Percentiles rank a stretch among this genome's conserved stretches.
These are phyloP conservation scores for Bipolaris zeicola DNA, from an alignment of 2,329 filamentous ascomycete species.

Conservation along the genomic window DNA sequence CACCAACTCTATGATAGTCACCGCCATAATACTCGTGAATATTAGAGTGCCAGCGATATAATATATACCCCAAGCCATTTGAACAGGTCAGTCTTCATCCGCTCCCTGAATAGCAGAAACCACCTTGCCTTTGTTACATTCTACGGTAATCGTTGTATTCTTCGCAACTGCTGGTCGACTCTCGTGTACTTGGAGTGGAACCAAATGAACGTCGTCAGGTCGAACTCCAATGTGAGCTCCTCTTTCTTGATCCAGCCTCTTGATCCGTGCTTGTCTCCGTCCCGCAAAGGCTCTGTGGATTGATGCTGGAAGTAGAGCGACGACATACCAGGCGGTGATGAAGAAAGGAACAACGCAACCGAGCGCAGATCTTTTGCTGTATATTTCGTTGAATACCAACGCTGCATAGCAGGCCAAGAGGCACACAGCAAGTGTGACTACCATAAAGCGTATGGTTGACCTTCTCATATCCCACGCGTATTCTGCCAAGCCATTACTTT, in stretches of 20 bases:
- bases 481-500: neutral
- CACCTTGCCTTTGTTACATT: neutral
- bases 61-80: neutral
- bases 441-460: neutral
- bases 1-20: neutral
- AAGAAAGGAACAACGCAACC: neutral
- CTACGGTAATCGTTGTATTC: neutral
- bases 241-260: neutral
- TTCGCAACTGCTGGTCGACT: neutral
- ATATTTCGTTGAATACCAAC: neutral
- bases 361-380: neutral
- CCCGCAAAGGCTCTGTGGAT: neutral
- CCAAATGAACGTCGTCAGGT: neutral
- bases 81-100: neutral
- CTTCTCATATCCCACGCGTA: neutral
- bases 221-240: too few relatives aligned
- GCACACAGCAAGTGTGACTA: neutral
- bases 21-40: neutral
- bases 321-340: neutral
- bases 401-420: neutral
- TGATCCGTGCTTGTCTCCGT: neutral
- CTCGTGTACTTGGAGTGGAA: neutral
- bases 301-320: neutral
- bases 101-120: neutral
- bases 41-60: neutral